phyloP scores from a whole-genome alignment of 2,329 filamentous ascomycete genomes.

The Bipolaris zeicola region DNA sequence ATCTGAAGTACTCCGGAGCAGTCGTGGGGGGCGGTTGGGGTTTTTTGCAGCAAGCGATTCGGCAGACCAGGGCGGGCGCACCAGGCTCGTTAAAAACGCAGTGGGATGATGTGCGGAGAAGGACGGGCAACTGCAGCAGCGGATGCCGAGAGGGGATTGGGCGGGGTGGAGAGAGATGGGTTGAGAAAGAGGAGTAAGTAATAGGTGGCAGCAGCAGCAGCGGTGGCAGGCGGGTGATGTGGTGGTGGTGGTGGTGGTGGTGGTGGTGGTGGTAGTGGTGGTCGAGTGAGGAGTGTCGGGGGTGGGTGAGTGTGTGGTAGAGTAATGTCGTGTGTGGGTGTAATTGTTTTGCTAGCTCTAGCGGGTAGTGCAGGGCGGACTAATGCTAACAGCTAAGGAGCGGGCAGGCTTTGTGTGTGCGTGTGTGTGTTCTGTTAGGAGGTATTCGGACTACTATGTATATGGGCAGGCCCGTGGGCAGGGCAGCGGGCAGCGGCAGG shows the following conservation, averaged over 20 bases:
- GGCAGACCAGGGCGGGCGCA: slow-evolving; percentile 20
- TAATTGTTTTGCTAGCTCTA: slow-evolving; percentile 1
- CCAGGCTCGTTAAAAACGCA: slow-evolving; percentile 6
- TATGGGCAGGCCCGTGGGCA: not conserved
- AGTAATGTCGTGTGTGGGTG: not conserved
- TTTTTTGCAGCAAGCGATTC: slow-evolving; percentile 19
- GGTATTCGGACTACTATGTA: not conserved
- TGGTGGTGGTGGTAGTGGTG: not conserved
- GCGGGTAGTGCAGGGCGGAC: not conserved
- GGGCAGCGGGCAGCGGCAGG: slow-evolving; percentile 6
- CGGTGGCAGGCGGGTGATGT: not conserved
- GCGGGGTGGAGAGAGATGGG: not conserved
- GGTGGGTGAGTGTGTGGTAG: not conserved
- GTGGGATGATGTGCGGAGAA: slow-evolving; percentile 16
- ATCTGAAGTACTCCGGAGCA: slow-evolving; percentile 31
- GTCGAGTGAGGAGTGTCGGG: too few species aligned
- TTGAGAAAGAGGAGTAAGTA: not conserved
- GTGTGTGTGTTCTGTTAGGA: too few species aligned
- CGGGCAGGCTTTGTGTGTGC: too few species aligned
- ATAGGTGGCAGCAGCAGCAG: not conserved
- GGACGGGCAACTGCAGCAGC: slow-evolving; percentile 4
- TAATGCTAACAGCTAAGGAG: not conserved
- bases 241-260: not conserved
- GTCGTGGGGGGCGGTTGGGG: slow-evolving; percentile 25
- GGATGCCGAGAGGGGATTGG: not conserved